Evolutionary conservation across 441 rosid species (phyloP), one percentile per base, ranked within the genome.

Genomic region (Aquilaria agallochum): DNA sequence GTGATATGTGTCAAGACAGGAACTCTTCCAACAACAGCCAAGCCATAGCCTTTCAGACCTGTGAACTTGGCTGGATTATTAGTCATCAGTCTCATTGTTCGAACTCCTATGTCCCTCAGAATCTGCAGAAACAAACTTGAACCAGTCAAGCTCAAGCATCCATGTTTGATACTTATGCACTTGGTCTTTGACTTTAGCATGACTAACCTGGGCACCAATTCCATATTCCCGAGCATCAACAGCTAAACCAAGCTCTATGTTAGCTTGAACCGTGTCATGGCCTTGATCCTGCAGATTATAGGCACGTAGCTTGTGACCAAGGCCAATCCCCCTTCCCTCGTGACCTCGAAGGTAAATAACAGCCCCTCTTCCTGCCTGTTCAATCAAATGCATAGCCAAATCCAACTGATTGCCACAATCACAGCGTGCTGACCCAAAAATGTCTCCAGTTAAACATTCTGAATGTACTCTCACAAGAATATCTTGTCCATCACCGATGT

Each of bases 321-420:
- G 87, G 31, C 96, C 98, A 2, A 92, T 92, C 50, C 96, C 98
- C 79, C 96, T 82, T 59, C 98, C 98, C 79, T 89, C 95, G 30
- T 92, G 98, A 27, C 96, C 98, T 69, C 96, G 77, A 52, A 89
- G 95, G 72, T 92, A 92, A 60, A 92, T 75, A 9, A 92, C 70
- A 0, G 73, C 93, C 14, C 98, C 98, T 74, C 85, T 68, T 20
- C 93, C 93, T 2, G 80, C 80, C 65, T 87, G 55, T 70, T 89
- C 88, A 5, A 92, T 85, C 20, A 85, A 34, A 46, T 80, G 76
- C 96, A 89, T 92, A 8, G 98, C 90, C 69, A 89, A 63, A 31
- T 87, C 87, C 64, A 92, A 65, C 7, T 92, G 96, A 54, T 81
- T 81, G 53, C 97, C 97, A 36, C 96, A 92, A 58, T 89, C 97